Evolutionary conservation across 106 monocot genomes (phyloP).

Genomic region (Acorus gramineus): DNA sequence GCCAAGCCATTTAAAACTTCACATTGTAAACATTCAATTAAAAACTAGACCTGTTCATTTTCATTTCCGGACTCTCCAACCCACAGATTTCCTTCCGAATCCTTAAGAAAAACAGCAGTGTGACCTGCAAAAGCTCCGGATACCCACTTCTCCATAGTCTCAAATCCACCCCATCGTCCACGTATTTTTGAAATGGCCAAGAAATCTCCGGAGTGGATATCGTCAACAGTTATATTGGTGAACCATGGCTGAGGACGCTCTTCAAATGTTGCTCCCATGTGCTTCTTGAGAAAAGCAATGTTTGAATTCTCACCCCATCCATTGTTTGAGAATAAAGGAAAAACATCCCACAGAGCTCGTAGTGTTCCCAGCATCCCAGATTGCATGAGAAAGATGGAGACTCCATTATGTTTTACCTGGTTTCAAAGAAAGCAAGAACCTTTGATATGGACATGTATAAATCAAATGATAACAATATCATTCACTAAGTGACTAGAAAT

Average conservation of each 20-base stretch:
- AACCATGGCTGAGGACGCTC: slow-evolving; percentile 78
- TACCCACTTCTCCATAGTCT: slow-evolving; percentile 96
- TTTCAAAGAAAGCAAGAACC: background rate
- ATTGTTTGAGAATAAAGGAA: slow-evolving; percentile 73
- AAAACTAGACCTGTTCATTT: slow-evolving; percentile 60
- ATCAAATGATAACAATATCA: background rate
- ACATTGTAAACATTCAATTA: background rate
- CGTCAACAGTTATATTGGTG: slow-evolving; percentile 61
- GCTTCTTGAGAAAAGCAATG: slow-evolving; percentile 77
- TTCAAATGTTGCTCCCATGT: slow-evolving; percentile 82
- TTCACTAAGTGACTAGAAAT: too few species aligned
- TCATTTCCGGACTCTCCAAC: slow-evolving; percentile 94
- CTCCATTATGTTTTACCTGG: background rate
- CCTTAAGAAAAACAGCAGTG: slow-evolving; percentile 72
- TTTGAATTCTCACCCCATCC: slow-evolving; percentile 84
- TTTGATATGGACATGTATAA: background rate
- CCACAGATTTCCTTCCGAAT: slow-evolving; percentile 91
- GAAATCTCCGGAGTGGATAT: slow-evolving; percentile 91
- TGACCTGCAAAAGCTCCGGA: slow-evolving; percentile 92
- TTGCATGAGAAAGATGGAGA: slow-evolving; percentile 60
- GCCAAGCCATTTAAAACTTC: too few species aligned
- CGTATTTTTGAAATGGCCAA: slow-evolving; percentile 82
- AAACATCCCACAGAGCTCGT: slow-evolving; percentile 86
- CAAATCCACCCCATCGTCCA: slow-evolving; percentile 96
- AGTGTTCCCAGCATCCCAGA: slow-evolving; percentile 90